Base-by-base conservation (phyloP, 1,284 basidiomycete species). In the Apiotrichum domesticum region DNA sequence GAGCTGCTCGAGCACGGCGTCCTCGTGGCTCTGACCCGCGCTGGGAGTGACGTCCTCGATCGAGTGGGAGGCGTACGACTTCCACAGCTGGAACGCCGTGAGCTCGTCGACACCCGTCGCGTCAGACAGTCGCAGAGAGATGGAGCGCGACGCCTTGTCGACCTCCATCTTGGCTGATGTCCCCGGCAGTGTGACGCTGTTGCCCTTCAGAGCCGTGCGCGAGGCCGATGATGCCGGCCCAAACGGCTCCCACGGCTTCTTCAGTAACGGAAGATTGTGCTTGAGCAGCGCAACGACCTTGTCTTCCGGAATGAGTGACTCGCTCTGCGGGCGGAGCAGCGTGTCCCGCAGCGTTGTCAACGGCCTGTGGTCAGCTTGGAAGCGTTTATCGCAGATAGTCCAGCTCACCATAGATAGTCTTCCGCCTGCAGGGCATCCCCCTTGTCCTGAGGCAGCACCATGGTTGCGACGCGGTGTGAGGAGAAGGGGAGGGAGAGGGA, bases 281-380 rank as follows among this genome's bases (percentile, higher is more conserved):
- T 55, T 42, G 13, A 74, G 52, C 8, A 73, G 55, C 1, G 54
- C 40, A 11, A 33, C 47, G 41, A 74, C 65, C 50, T 67, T 70
- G 21, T 63, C 43, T 15, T 63, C 55, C 7, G 67, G 57, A 39
- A 62, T 62, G 29, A 40, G 43, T 45, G 54, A 35, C 46, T 61
- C 56, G 14, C 55, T 45, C 35, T 64, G 56, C 11, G 72, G 65
- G 10, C 63, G 60, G 11, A 65, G 64, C 9, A 74, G 63, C 6
- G 67, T 64, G 59, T 74, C 67, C 39, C 71, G 64, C 21, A 74
- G 61, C 7, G 64, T 67, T 2, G 67, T 67, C 32, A 74, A 55
- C 3, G 72, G 72, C 51, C 72, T 74, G 50, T 15, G 14, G 6
- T 35, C 2, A 9, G 21, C 13, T 9, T 7, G 7, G 34, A 15